Evolutionary conservation across 2,329 filamentous ascomycete genomes (phyloP), one percentile per base, ranked within the genome.

Genomic region (Pseudogymnoascus sp.): DNA sequence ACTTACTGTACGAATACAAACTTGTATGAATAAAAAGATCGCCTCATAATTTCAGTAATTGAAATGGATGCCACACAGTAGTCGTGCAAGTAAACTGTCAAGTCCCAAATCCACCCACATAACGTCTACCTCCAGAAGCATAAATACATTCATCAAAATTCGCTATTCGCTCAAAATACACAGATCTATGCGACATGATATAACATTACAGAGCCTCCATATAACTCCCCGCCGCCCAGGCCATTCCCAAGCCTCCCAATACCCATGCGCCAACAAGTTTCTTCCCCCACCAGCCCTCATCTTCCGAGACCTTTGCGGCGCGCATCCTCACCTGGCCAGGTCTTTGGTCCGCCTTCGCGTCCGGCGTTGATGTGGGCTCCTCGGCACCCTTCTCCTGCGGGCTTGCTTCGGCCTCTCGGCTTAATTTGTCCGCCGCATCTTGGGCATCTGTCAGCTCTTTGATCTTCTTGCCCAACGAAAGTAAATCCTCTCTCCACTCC

Each of bases 391-490:
- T 50, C 40, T 63, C 64, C 13, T 60, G 61, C 54, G 64, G 64
- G 39, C 66, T 68, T 24, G 29, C 15, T 15, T 59, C 44, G 1
- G 29, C 33, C 66, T 71, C 65, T 59, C 66, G 31, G 64, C 64
- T 65, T 73, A 70, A 71, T 29, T 78, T 75, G 2, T 78, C 78
- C 4, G 79, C 80, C 63, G 76, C 75, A 64, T 75, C 72, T 9
- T 64, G 63, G 57, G 64, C 63, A 39, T 71, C 68, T 70, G 76
- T 80, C 69, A 82, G 74, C 64, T 79, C 75, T 2, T 81, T 79
- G 68, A 88, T 87, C 37, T 82, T 85, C 74, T 78, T 81, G 71
- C 89, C 89, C 57, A 97, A 81, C n/a, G 86, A 84, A 35, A 89
- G 76, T 64, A 97, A 75, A 68, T 97, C 92, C 67, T 92, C 87